phyloP scores from a whole-genome alignment of 345 rosid species.

The Eutrema heterophyllum region DNA sequence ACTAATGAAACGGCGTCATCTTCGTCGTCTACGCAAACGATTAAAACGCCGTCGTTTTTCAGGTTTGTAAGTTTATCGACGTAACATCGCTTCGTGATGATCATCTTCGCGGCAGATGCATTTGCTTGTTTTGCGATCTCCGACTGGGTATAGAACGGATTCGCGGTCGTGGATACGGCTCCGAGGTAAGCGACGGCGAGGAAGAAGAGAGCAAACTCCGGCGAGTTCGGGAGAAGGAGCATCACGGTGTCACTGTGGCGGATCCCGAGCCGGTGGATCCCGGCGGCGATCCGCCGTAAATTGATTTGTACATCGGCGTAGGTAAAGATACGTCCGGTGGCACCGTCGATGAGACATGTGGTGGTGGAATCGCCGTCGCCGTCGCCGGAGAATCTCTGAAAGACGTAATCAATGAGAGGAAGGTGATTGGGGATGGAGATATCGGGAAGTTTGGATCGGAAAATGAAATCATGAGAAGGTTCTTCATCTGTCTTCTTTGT shows the following conservation, averaged over 20 bases:
- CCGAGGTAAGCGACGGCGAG: conserved; percentile 69
- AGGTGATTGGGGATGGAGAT: conserved; percentile 73
- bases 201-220: conserved; percentile 67
- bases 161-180: conserved; percentile 65
- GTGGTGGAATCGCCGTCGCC: background rate
- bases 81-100: conserved; percentile 51
- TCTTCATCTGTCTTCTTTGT: conserved; percentile 21
- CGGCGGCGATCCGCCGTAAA: conserved; percentile 55
- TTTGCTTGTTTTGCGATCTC: conserved; percentile 65
- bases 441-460: conserved; percentile 80
- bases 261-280: conserved; percentile 56
- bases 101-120: conserved; percentile 52
- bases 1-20: background rate
- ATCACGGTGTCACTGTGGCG: conserved; percentile 61
- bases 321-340: conserved; percentile 50
- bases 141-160: conserved; percentile 66
- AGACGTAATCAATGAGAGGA: conserved; percentile 61
- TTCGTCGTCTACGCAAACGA: conserved; percentile 20
- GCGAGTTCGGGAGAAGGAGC: conserved; percentile 70
- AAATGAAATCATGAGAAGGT: conserved; percentile 36
- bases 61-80: conserved; percentile 47
- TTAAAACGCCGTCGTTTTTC: conserved; percentile 25
- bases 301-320: conserved; percentile 59
- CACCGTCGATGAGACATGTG: conserved; percentile 63
- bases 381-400: conserved; percentile 57